phyloP scores from a whole-genome alignment of 2,329 filamentous ascomycete genomes.

The Diaporthe sp. region DNA sequence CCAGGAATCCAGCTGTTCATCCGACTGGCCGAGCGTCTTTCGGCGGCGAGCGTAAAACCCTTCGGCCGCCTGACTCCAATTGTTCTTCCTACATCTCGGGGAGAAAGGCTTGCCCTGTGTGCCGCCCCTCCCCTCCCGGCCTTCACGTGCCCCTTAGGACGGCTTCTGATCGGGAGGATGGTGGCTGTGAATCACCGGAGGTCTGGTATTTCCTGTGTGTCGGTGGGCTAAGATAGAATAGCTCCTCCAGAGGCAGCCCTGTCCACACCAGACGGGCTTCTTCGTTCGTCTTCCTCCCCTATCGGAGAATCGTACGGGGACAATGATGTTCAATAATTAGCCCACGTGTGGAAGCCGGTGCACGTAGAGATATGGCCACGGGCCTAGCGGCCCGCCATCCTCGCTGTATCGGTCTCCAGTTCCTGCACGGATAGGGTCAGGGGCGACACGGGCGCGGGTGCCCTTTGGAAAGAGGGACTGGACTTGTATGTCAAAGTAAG shows the following conservation, averaged over 20 bases:
- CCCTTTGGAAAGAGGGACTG: too few relatives aligned
- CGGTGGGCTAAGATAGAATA: background rate
- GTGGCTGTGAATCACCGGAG: background rate
- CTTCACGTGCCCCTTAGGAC: background rate
- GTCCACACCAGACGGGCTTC: background rate
- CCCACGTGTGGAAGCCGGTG: too few relatives aligned
- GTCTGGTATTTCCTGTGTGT: background rate
- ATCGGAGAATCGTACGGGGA: too few relatives aligned
- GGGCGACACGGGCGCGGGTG: too few relatives aligned
- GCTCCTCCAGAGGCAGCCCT: background rate
- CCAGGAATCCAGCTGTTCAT: background rate
- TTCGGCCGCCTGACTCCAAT: too few relatives aligned
- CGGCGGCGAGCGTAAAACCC: too few relatives aligned
- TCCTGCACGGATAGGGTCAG: too few relatives aligned
- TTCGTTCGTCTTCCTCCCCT: background rate
- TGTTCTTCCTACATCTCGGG: background rate
- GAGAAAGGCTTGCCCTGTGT: background rate
- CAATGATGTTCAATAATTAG: background rate
- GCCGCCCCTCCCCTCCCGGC: background rate
- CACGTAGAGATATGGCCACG: too few relatives aligned
- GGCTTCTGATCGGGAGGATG: background rate
- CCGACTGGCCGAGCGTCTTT: too few relatives aligned
- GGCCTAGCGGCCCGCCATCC: too few relatives aligned
- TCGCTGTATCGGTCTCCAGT: too few relatives aligned
- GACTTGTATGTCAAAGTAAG: background rate